Evolutionary conservation across 1,284 basidiomycete species (phyloP), one percentile per base, ranked within the genome.

Genomic region (Sporisorium exsertum): DNA sequence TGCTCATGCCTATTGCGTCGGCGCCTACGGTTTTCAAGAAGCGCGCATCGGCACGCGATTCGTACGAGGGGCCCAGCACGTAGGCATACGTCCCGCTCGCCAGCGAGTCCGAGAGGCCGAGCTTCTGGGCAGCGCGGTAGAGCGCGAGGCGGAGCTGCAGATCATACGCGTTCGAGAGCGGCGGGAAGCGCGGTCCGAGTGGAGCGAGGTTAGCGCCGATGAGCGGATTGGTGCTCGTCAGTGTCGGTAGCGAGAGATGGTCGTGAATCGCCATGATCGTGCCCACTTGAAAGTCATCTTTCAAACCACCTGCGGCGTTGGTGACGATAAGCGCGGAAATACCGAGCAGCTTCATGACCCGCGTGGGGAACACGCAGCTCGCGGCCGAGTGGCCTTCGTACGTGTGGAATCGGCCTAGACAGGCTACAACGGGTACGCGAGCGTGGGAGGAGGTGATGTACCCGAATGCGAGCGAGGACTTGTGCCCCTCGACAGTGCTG

Each of bases 1-100:
- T 94, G 76, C 91, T 93, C 93, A 94, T 94, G 3, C 93, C 93
- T 2, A 94, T 93, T 9, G 93, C 91, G 79, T 93, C 92, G 18
- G 78, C 80, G 13, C 80, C 80, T 8, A 69, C 68, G 12, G 33
- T 45, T 9, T 70, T 66, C 7, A 82, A 54, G 51, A 80, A 79
- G 4, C 51, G 42, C 9, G 74, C 78, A 33, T 82, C 80, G 18
- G 77, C 77, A 7, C 80, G 90, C 0, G 92, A 92, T 86, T 94
- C 93, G 84, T 94, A 94, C 5, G 92, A 92, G 1, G 93, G 93
- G 1, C 83, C 83, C 27, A 90, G 89, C 43, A 94, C 93, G 91
- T 93, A 94, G 5, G 92, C 92, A 77, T 94, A 94, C 0, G 89
- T 91, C 0, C 93, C 93, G 8, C 63, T 61, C 1, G 46, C n/a